Evolutionary conservation across 1,139 yeast species (phyloP).

Genomic region (Zygosaccharomyces sapae): DNA sequence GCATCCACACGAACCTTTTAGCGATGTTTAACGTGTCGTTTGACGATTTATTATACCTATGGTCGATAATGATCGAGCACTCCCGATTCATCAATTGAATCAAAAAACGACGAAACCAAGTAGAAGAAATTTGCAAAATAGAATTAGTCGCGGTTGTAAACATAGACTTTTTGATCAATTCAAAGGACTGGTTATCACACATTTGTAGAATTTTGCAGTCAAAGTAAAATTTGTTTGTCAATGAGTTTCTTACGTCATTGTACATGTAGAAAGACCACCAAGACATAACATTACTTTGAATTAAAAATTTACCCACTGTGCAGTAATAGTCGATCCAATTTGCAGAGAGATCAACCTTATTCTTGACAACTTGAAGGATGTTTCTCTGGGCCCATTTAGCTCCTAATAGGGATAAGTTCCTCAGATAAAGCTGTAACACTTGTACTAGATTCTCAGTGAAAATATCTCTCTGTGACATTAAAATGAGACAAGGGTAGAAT

Average conservation of each 20-base stretch:
- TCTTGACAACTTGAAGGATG: constrained; percentile 23
- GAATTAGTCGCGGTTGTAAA: constrained; percentile 19
- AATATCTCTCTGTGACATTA: constrained; percentile 9
- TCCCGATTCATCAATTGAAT: constrained; percentile 19
- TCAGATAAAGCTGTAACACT: constrained; percentile 17
- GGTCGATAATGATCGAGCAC: constrained; percentile 7
- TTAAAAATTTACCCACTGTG: constrained; percentile 23
- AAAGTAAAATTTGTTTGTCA: constrained; percentile 18
- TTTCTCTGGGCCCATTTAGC: constrained; percentile 28
- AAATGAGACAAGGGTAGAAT: constrained; percentile 11
- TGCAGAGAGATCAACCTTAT: constrained; percentile 15
- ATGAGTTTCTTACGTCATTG: constrained; percentile 19
- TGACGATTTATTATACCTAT: constrained; percentile 5
- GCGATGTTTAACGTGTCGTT: constrained; percentile 9
- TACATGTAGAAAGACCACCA: constrained; percentile 35
- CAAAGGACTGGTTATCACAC: constrained; percentile 28
- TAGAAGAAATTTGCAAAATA: constrained; percentile 16
- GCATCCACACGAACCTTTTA: constrained; percentile 15
- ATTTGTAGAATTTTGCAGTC: constrained; percentile 18
- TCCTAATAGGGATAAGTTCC: constrained; percentile 19
- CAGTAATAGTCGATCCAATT: constrained; percentile 28
- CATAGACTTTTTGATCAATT: constrained; percentile 22
- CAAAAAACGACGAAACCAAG: constrained; percentile 15
- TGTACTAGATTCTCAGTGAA: constrained; percentile 4
- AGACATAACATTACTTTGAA: constrained; percentile 21